Base-by-base conservation (phyloP, 176 grass and related monocot genomes). In the Aegilops speltoides region DNA sequence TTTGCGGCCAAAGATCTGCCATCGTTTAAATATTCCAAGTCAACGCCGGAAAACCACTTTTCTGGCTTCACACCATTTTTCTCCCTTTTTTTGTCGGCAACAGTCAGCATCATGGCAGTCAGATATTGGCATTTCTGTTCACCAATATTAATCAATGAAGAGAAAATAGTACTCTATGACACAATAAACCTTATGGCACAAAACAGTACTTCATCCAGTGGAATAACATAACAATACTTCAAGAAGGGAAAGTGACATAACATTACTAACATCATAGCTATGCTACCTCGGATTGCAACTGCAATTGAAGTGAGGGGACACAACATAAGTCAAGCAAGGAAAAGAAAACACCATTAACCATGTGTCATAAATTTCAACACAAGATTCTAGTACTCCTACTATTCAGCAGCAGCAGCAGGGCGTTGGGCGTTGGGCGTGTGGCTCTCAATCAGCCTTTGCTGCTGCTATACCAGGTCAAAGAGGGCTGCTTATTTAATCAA, bases 141-240 rank as follows among this genome's bases (percentile, higher is more conserved):
- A n/a, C 76, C 32, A 66, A 24, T 36, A 34, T 56, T 20, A 38
- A 68, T 69, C 10, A 48, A 48, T 10, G 4, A 25, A 13, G 24
- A 61, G 17, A 24, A 62, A 17, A 79, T 9, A 22, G 31, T 48
- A 46, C 43, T 46, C 43, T 46, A 46, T 46, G 41, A 45, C 41
- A 45, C 41, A 45, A 45, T 13, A 45, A 46, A 14, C 95, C 93
- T 1, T 90, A 90, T 29, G 87, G 91, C 61, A 87, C 83, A 2
- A 86, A 31, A 2, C 89, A 92, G 62, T 95, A 93, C 61, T 95
- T 90, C 34, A 84, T 98, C 46, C 89, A 86, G 38, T 98, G 95
- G 95, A 98, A 95, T 36, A 48, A 77, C 43, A 95, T 34, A 43
- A 78, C 17, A 5, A 4, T 38, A 56, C 14, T 13, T n/a, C 60